Percentiles rank a stretch among this genome's conserved stretches.
Conservation (phyloP, 345 rosid genomes). For the Syzygium aromaticum region DNA sequence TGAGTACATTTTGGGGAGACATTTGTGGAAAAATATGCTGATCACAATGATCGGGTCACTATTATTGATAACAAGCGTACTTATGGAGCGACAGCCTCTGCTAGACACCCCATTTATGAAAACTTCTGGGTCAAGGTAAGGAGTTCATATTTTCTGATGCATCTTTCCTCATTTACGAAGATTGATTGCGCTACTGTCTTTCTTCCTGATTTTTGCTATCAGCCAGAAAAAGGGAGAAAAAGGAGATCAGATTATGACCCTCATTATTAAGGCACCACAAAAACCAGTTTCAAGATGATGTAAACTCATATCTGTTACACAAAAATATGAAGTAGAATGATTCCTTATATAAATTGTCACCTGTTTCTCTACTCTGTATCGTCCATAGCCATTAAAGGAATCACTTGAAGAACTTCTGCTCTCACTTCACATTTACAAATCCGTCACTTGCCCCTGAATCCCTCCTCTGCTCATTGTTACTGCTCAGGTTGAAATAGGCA, state of each 20-base stretch:
- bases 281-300: background rate
- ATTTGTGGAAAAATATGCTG: constrained; percentile 51
- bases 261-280: background rate
- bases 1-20: constrained; percentile 51
- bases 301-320: background rate
- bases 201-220: background rate
- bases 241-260: background rate
- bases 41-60: constrained; percentile 87
- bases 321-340: background rate
- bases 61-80: constrained; percentile 54
- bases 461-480: background rate
- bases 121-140: constrained; percentile 92
- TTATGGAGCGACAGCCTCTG: constrained; percentile 69
- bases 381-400: background rate
- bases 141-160: background rate
- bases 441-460: background rate
- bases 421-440: background rate
- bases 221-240: background rate
- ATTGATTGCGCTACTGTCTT: background rate
- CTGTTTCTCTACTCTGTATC: background rate
- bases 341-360: background rate
- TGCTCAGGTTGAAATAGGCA: background rate
- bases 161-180: background rate
- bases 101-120: constrained; percentile 81
- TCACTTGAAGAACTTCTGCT: background rate